phyloP scores from a whole-genome alignment of 441 rosid genomes.

The Populus hybrid region DNA sequence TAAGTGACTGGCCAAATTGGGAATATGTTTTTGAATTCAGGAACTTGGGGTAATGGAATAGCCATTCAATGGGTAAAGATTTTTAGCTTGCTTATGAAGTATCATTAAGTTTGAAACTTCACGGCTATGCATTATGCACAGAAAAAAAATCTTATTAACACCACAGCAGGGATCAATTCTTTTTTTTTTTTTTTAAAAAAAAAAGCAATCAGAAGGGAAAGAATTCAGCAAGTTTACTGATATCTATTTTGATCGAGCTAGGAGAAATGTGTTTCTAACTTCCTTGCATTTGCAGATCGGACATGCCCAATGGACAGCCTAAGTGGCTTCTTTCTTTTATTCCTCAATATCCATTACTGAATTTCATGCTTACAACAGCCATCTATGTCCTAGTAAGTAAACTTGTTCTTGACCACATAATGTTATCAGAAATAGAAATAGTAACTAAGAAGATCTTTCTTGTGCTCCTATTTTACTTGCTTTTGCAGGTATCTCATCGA shows the following conservation, averaged over 20 bases:
- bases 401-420: conserved; percentile 1
- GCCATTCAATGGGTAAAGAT: too few species aligned
- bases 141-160: neutral
- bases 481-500: conserved; percentile 69
- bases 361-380: conserved; percentile 92
- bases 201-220: neutral
- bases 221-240: neutral
- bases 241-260: neutral
- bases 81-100: too few species aligned
- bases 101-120: too few species aligned
- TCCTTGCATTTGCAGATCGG: conserved; percentile 51
- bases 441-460: neutral
- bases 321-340: conserved; percentile 91
- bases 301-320: conserved; percentile 86
- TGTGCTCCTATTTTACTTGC: conserved; percentile 6
- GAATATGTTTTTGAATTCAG: too few species aligned
- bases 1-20: too few species aligned
- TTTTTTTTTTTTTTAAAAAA: neutral
- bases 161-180: neutral
- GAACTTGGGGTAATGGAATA: too few species aligned
- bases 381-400: conserved; percentile 75
- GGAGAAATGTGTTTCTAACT: conserved; percentile 7
- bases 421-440: neutral
- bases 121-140: too few species aligned
- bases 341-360: conserved; percentile 90